Evolutionary conservation across 106 monocot species (phyloP).

Genomic region (Amphibolis antarctica): DNA sequence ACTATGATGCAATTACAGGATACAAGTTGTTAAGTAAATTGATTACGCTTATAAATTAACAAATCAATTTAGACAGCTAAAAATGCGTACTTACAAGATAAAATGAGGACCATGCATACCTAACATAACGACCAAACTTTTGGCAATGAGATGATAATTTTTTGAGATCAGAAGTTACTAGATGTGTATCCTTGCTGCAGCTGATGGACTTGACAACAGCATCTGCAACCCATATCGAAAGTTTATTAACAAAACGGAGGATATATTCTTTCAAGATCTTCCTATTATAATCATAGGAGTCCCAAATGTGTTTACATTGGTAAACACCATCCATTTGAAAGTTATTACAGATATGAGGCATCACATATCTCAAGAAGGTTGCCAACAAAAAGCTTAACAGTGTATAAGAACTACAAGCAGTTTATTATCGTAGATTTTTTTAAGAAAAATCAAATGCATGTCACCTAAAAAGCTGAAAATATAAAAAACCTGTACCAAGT

Average conservation of each 20-base stretch:
- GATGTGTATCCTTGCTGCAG: neutral
- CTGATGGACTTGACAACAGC: constrained; percentile 7
- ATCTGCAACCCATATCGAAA: constrained; percentile 9
- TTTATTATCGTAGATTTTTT: too few relatives aligned
- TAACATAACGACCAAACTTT: constrained; percentile 15
- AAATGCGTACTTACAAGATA: neutral
- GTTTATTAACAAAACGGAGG: neutral
- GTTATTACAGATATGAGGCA: too few relatives aligned
- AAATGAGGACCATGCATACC: constrained; percentile 3
- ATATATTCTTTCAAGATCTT: neutral
- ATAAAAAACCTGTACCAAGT: too few relatives aligned
- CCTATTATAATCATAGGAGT: neutral
- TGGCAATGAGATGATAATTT: constrained; percentile 13
- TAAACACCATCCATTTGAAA: too few relatives aligned
- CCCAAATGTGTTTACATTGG: too few relatives aligned
- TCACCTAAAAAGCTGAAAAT: too few relatives aligned
- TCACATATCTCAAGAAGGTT: too few relatives aligned
- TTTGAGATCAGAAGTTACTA: neutral
- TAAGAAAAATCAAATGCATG: too few relatives aligned
- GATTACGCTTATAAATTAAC: neutral
- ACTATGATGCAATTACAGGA: too few relatives aligned
- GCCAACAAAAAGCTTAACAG: too few relatives aligned
- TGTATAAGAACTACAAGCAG: too few relatives aligned
- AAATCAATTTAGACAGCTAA: neutral
- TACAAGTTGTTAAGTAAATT: neutral